These are phyloP conservation scores for Insectozyma bohioensis DNA, from an alignment of 1,139 yeast genomes.

Conservation along the genomic window DNA sequence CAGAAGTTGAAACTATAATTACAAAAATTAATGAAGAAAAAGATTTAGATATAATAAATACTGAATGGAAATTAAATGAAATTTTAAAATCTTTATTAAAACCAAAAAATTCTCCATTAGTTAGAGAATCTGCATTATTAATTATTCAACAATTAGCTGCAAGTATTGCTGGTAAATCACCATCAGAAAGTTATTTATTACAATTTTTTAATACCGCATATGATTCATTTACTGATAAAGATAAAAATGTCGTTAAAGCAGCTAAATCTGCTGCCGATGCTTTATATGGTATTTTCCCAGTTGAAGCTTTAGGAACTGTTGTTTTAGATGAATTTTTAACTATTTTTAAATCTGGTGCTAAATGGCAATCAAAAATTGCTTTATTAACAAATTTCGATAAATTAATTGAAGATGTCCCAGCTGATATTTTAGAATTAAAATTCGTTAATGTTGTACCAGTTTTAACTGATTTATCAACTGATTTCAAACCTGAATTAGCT, in stretches of 20 bases:
- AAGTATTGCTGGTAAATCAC: constrained; percentile 64
- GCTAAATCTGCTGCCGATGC: constrained; percentile 72
- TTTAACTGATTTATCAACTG: constrained; percentile 86
- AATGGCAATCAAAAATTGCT: constrained; percentile 89
- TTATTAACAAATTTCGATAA: constrained; percentile 73
- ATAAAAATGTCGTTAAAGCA: constrained; percentile 78
- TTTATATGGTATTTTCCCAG: constrained; percentile 66
- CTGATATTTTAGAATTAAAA: constrained; percentile 79
- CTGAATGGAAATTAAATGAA: constrained; percentile 64
- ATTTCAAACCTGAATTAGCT: constrained; percentile 94
- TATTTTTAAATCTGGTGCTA: constrained; percentile 79
- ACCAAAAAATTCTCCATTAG: constrained; percentile 69
- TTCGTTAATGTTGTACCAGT: constrained; percentile 81
- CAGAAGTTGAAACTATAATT: constrained; percentile 58
- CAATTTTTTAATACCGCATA: constrained; percentile 56
- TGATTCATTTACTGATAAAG: constrained; percentile 81
- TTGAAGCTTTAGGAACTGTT: constrained; percentile 75
- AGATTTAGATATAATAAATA: constrained; percentile 50
- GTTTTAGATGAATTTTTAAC: constrained; percentile 60
- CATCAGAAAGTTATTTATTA: constrained; percentile 71
- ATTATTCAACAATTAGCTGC: constrained; percentile 68
- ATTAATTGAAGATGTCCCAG: constrained; percentile 76
- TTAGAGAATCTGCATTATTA: constrained; percentile 74
- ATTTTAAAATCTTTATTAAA: constrained; percentile 65
- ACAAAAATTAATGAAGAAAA: constrained; percentile 42